Evolutionary conservation across 2,329 filamentous ascomycete genomes (phyloP), one percentile per base, ranked within the genome.

Genomic region (Chalaropsis ovoidea): DNA sequence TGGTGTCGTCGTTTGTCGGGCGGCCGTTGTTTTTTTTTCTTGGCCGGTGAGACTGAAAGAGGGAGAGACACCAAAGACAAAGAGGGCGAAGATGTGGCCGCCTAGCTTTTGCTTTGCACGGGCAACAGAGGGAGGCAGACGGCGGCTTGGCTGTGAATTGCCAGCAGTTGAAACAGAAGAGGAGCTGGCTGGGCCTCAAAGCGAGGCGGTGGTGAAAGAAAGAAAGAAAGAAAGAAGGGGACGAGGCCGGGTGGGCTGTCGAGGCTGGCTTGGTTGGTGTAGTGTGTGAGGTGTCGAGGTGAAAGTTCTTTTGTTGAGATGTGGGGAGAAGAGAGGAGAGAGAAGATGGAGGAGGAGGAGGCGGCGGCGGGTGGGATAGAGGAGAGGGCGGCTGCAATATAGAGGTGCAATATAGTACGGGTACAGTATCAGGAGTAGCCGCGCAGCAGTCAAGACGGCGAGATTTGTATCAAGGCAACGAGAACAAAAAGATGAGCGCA

Each of bases 31-130:
- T 31, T 58, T 17, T 19, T 56, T 56, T 35, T 17, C 11, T 19
- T 58, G 17, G 54, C 54, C 17, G 31, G 31, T n/a, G 27, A 63
- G 10, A 58, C 13, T 41, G 43, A 52, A 65, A 63, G 47, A 66
- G 61, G 47, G 35, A 43, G 41, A 62, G 41, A 61, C 27, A 52
- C 13, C 42, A 63, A 39, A 62, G 61, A 56, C 39, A 62, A 63
- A 56, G 41, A 17, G 54, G 54, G 54, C 27, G 15, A 58, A 39
- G 22, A 39, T 58, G 43, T 47, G 43, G 43, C 27, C 15, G 31
- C 15, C 27, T n/a, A 11, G 54, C 31, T 35, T 24, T n/a, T 3
- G 54, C 31, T 35, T 24, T 11, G 19, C 17, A 35, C 27, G 17
- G 54, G 27, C 15, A 39, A 17, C 13, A 17, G 27, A 8, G 54